phyloP scores from a whole-genome alignment of 805 yeast genomes.

The Metschnikowia santaceciliae region DNA sequence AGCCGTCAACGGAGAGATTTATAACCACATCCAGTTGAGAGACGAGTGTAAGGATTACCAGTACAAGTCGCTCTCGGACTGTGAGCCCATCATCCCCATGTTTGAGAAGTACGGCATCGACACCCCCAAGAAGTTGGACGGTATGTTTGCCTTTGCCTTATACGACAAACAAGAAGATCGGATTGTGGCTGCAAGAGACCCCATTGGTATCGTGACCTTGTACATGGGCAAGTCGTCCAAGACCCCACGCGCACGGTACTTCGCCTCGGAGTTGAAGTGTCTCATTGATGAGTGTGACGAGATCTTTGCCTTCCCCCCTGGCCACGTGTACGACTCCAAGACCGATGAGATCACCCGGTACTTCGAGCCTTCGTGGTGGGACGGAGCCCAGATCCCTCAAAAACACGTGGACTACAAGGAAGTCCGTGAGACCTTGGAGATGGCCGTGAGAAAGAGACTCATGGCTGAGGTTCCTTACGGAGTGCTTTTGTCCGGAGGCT shows the following conservation, averaged over 20 bases:
- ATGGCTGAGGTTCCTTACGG: conserved; percentile 99
- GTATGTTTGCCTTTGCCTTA: conserved; percentile 95
- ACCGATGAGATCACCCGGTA: conserved; percentile 85
- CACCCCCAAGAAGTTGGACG: conserved; percentile 90
- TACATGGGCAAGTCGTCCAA: conserved; percentile 84
- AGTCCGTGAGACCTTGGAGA: conserved; percentile 79
- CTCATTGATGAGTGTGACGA: conserved; percentile 91
- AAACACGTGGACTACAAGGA: conserved; percentile 66
- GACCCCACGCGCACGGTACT: conserved; percentile 73
- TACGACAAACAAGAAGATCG: conserved; percentile 84
- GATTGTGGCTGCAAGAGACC: conserved; percentile 95
- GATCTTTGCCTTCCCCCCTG: conserved; percentile 95
- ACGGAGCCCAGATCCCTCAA: conserved; percentile 69
- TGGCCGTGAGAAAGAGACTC: conserved; percentile 96
- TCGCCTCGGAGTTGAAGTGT: conserved; percentile 94
- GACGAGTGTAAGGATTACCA: conserved; percentile 65
- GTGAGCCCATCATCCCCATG: conserved; percentile 96
- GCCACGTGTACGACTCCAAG: conserved; percentile 90
- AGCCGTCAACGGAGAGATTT: conserved; percentile 96
- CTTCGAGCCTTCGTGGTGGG: conserved; percentile 94
- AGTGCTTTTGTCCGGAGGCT: conserved; percentile 94
- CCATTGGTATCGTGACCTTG: conserved; percentile 93
- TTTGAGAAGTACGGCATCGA: conserved; percentile 82
- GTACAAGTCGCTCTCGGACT: conserved; percentile 85
- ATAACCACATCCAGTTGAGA: conserved; percentile 92